phyloP scores from a whole-genome alignment of 257 asterid genomes.

The Pogostemon cablin region DNA sequence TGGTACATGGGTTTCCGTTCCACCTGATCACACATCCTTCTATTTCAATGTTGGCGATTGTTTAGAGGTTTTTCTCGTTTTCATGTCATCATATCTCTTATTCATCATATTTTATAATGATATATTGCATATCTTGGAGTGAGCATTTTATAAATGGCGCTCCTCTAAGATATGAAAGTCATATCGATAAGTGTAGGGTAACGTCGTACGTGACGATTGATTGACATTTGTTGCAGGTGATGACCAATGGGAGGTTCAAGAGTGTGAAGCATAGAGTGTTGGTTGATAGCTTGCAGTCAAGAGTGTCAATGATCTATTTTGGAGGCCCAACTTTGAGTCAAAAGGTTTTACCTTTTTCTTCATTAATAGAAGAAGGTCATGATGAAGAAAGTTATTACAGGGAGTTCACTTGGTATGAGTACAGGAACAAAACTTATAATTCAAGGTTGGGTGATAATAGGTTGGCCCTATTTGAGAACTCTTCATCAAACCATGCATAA shows the following conservation, averaged over 20 bases:
- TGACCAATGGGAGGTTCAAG: constrained; percentile 62
- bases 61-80: constrained; percentile 33
- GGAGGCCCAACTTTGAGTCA: constrained; percentile 62
- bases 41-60: constrained; percentile 47
- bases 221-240: constrained; percentile 38
- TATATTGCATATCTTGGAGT: too few species aligned
- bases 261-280: constrained; percentile 67
- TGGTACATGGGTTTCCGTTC: constrained; percentile 50
- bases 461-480: constrained; percentile 44
- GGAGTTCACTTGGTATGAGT: constrained; percentile 66
- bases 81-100: too few species aligned
- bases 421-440: constrained; percentile 54
- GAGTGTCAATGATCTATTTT: constrained; percentile 62
- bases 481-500: not conserved
- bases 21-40: constrained; percentile 48
- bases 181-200: too few species aligned
- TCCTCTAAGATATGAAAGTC: too few species aligned
- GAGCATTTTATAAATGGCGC: too few species aligned
- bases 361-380: constrained; percentile 48
- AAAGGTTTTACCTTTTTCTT: constrained; percentile 46
- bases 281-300: constrained; percentile 41
- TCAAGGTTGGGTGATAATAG: constrained; percentile 56
- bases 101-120: too few species aligned
- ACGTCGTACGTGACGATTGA: not conserved
- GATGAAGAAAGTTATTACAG: constrained; percentile 54